phyloP scores from a whole-genome alignment of 2,329 filamentous ascomycete species.

The Coleophoma eucalyptorum region DNA sequence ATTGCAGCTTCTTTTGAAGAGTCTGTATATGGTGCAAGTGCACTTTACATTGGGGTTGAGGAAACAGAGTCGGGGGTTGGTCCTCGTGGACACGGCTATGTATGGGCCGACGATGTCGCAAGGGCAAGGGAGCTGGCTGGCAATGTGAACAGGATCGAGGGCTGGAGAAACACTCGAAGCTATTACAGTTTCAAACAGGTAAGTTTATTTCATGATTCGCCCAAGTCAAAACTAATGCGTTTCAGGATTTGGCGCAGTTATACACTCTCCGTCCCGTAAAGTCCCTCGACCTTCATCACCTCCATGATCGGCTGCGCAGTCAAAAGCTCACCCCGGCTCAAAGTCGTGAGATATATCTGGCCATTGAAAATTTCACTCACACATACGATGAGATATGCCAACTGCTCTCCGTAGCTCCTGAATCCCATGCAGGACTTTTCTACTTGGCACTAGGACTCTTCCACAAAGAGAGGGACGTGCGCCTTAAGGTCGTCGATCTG shows the following conservation, averaged over 20 bases:
- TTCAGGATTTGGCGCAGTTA: constrained; percentile 60
- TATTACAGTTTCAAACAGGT: constrained; percentile 95
- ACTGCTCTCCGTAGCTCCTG: constrained; percentile 75
- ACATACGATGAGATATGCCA: constrained; percentile 85
- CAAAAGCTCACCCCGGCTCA: constrained; percentile 74
- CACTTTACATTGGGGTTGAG: constrained; percentile 78
- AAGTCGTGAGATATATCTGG: constrained; percentile 80
- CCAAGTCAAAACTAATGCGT: constrained; percentile 12
- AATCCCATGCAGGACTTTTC: constrained; percentile 84
- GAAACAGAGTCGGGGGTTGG: constrained; percentile 61
- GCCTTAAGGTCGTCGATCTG: constrained; percentile 72
- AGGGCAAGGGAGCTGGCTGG: constrained; percentile 85
- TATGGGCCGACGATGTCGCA: constrained; percentile 81
- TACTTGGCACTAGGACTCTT: constrained; percentile 89
- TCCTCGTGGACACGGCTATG: constrained; percentile 75
- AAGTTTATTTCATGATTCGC: constrained; percentile 28
- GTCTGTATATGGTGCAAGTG: constrained; percentile 87
- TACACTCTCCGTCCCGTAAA: constrained; percentile 67
- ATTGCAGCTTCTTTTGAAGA: constrained; percentile 94
- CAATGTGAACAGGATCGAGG: constrained; percentile 90
- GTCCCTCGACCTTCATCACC: constrained; percentile 82
- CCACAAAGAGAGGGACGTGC: constrained; percentile 79
- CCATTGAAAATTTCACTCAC: constrained; percentile 70
- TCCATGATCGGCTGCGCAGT: constrained; percentile 85
- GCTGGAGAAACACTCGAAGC: constrained; percentile 91